Base-by-base conservation (phyloP, 2,329 filamentous ascomycete species). In the Pseudopyricularia javanii region DNA sequence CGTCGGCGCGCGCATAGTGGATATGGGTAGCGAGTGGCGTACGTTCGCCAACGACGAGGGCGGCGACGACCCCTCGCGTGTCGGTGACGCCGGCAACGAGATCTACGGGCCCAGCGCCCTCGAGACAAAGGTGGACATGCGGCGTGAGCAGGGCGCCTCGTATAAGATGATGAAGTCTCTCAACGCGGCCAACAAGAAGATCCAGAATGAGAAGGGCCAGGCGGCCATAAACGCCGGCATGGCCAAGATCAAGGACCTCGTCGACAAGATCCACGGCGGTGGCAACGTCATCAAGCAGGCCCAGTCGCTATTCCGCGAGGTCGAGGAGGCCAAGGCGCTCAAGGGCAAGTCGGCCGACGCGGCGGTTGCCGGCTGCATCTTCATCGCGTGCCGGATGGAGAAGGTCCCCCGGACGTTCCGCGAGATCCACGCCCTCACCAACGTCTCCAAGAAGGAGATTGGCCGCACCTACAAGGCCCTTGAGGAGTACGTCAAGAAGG, bases 41-140 rank as follows among this genome's bases (percentile, higher is more conserved):
- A 98, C 93, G 1, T 98, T 98, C 71, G 90, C 91, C 65, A 97
- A 97, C 66, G 93, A 98, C 64, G 94, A 98, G 66, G 89, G 88
- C 63, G 91, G 88, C 63, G 94, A 97, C 61, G 93, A 98, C 60
- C 93, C 94, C 4, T 96, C 90, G 55, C 93, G 93, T 89, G 91
- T 98, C 59, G 93, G 93, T 73, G 93, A 97, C 61, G 88, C 86
- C 6, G 85, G 86, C 56, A 96, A 97, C 64, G 85, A 88, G 52
- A 82, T 98, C 45, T 78, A 95, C 54, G 90, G 95, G 63, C 91
- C 90, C 54, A 35, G 86, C 89, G 58, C 90, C 70, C 82, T 96
- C 47, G 83, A 91, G 64, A 61, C 59, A 14, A 57, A 59, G 54
- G 58, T 61, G 8, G 59, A 61, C 51, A 61, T 58, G 32, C 43